Percentiles rank a stretch among this genome's conserved stretches.
These are phyloP conservation scores for Linum usitatissimum DNA, from an alignment of 345 rosid species.

Conservation along the genomic window DNA sequence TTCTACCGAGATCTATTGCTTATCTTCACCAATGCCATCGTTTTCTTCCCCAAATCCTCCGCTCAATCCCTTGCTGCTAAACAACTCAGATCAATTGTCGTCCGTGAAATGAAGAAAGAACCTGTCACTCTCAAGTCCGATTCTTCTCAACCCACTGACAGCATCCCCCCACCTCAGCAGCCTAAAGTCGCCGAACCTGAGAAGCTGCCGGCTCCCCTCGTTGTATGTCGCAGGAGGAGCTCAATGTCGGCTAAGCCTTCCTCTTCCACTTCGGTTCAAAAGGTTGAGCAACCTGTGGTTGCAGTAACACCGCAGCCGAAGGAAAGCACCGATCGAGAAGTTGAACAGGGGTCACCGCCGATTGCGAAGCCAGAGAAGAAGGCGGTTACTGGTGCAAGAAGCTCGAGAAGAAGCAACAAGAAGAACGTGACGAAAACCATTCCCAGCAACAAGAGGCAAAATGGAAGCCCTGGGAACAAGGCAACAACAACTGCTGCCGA, in stretches of 20 bases:
- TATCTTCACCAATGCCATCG: constrained; percentile 51
- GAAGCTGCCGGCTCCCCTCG: constrained; percentile 32
- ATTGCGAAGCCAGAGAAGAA: constrained; percentile 32
- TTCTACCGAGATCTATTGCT: constrained; percentile 60
- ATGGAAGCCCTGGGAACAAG: constrained; percentile 14
- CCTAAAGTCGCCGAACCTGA: constrained; percentile 32
- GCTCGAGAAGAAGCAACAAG: constrained; percentile 39
- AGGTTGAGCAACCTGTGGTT: constrained; percentile 17
- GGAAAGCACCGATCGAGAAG: constrained; percentile 6
- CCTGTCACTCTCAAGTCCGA: constrained; percentile 12
- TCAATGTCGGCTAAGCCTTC: constrained; percentile 41
- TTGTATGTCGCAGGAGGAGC: constrained; percentile 50
- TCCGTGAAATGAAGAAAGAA: constrained; percentile 27
- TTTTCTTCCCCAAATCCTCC: constrained; percentile 46
- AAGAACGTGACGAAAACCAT: constrained; percentile 17
- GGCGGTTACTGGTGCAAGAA: constrained; percentile 41
- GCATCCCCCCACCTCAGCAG: constrained; percentile 6
- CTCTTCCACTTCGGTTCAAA: constrained; percentile 27
- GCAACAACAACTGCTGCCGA: constrained; percentile 8
- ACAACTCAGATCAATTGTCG: constrained; percentile 37
- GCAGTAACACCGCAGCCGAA: constrained; percentile 10
- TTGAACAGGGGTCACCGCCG: constrained; percentile 24
- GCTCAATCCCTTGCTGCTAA: constrained; percentile 38
- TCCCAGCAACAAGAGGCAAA: constrained; percentile 23
- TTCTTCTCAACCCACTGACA: background rate